phyloP scores from a whole-genome alignment of 441 rosid genomes.

The Jatropha multifida region DNA sequence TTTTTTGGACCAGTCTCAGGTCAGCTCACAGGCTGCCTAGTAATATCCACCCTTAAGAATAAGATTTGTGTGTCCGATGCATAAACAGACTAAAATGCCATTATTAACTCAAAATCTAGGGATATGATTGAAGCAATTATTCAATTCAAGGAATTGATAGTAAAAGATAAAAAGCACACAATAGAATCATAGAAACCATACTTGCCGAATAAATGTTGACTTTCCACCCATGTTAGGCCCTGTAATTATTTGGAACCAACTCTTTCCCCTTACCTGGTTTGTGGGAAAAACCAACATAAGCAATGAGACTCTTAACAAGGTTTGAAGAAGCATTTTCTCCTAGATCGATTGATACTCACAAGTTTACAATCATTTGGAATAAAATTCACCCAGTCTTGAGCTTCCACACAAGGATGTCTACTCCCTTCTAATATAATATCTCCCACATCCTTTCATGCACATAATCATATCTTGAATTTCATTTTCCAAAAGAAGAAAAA shows the following conservation, averaged over 20 bases:
- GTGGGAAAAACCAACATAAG: slow-evolving; percentile 25
- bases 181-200: slow-evolving; percentile 27
- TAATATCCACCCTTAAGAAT: too few species aligned
- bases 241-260: slow-evolving; percentile 98
- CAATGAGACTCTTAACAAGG: slow-evolving; percentile 25
- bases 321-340: slow-evolving; percentile 18
- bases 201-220: slow-evolving; percentile 98
- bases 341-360: slow-evolving; percentile 47
- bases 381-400: slow-evolving; percentile 99
- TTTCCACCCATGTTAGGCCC: slow-evolving; percentile 99
- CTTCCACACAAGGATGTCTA: slow-evolving; percentile 99
- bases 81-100: not conserved
- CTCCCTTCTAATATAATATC: slow-evolving; percentile 88
- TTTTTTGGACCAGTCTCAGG: too few species aligned
- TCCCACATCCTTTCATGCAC: slow-evolving; percentile 64
- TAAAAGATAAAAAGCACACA: slow-evolving; percentile 4
- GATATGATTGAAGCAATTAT: slow-evolving; percentile 4
- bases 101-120: slow-evolving; percentile 10
- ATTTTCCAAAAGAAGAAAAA: slow-evolving; percentile 17
- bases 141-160: not conserved
- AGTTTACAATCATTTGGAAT: slow-evolving; percentile 98
- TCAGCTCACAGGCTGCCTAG: too few species aligned
- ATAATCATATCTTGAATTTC: slow-evolving; percentile 16
- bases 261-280: slow-evolving; percentile 76
- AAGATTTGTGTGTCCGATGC: not conserved